These are phyloP conservation scores for Kodamaea sp. DNA, from an alignment of 1,139 yeast species.

Conservation along the genomic window DNA sequence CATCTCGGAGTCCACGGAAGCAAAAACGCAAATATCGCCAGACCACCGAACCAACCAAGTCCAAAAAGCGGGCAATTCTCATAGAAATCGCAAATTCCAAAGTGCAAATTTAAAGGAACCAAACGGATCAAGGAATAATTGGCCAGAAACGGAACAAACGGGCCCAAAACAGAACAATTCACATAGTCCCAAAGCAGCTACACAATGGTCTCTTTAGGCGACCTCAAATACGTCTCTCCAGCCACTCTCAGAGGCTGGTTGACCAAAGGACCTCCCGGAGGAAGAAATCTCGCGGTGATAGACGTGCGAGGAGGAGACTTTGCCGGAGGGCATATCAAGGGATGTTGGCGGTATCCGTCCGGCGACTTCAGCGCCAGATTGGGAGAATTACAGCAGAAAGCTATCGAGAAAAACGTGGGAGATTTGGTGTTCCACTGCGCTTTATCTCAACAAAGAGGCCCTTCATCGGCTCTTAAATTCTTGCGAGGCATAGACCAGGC, in stretches of 20 bases:
- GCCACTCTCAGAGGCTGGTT: conserved; percentile 49
- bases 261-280: conserved; percentile 35
- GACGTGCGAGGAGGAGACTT: conserved; percentile 88
- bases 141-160: too few relatives aligned
- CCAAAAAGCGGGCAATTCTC: too few relatives aligned
- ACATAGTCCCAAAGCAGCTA: too few relatives aligned
- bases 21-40: too few relatives aligned
- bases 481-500: conserved; percentile 52
- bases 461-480: conserved; percentile 73
- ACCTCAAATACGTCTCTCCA: conserved; percentile 44
- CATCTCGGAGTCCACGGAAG: too few relatives aligned
- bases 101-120: too few relatives aligned
- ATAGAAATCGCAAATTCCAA: too few relatives aligned
- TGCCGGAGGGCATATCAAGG: conserved; percentile 67
- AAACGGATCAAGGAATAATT: too few relatives aligned
- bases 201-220: conserved; percentile 10
- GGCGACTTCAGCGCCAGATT: conserved; percentile 43
- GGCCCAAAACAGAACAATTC: too few relatives aligned
- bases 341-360: conserved; percentile 65
- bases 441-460: conserved; percentile 87
- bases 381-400: conserved; percentile 40
- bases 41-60: too few relatives aligned
- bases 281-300: conserved; percentile 61
- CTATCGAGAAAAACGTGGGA: conserved; percentile 35
- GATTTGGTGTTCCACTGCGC: conserved; percentile 89